These are phyloP conservation scores for Venturiaceae sp. DNA, from an alignment of 2,329 filamentous ascomycete species.

Conservation along the genomic window DNA sequence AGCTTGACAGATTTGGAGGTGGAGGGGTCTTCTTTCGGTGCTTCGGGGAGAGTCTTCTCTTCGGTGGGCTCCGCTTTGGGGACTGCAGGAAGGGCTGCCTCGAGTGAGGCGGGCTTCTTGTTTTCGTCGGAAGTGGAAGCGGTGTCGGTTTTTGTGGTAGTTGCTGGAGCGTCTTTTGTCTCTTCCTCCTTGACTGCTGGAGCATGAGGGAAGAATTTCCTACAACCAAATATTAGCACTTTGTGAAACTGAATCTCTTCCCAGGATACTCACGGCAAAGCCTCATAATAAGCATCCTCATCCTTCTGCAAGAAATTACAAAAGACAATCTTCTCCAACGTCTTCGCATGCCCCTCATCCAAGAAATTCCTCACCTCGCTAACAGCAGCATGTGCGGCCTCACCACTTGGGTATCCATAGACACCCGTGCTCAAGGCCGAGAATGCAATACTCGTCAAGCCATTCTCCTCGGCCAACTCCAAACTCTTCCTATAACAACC, in stretches of 20 bases:
- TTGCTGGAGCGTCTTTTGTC: neutral
- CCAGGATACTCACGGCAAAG: slow-evolving; percentile 60
- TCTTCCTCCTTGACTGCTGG: neutral
- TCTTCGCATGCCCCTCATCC: slow-evolving; percentile 32
- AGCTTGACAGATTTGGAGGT: slow-evolving; percentile 19
- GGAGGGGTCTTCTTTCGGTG: slow-evolving; percentile 35
- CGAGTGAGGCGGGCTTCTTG: neutral
- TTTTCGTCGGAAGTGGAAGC: neutral
- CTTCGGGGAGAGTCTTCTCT: slow-evolving; percentile 16
- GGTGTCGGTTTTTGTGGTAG: neutral
- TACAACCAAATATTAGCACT: neutral
- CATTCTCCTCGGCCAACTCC: slow-evolving; percentile 58
- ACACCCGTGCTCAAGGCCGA: slow-evolving; percentile 78
- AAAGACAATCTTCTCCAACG: slow-evolving; percentile 69
- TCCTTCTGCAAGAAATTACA: slow-evolving; percentile 78
- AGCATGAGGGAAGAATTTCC: slow-evolving; percentile 2
- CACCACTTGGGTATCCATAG: slow-evolving; percentile 72
- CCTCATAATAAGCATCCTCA: slow-evolving; percentile 57
- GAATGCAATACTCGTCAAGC: slow-evolving; percentile 68
- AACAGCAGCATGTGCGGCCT: slow-evolving; percentile 65
- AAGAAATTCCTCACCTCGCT: slow-evolving; percentile 48
- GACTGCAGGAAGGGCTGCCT: neutral
- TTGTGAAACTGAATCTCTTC: neutral
- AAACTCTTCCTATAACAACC: slow-evolving; percentile 64
- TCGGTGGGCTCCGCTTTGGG: slow-evolving; percentile 1